Evolutionary conservation across 176 grass and related monocot genomes (phyloP).

Genomic region (Cenchrus fungigraminus): DNA sequence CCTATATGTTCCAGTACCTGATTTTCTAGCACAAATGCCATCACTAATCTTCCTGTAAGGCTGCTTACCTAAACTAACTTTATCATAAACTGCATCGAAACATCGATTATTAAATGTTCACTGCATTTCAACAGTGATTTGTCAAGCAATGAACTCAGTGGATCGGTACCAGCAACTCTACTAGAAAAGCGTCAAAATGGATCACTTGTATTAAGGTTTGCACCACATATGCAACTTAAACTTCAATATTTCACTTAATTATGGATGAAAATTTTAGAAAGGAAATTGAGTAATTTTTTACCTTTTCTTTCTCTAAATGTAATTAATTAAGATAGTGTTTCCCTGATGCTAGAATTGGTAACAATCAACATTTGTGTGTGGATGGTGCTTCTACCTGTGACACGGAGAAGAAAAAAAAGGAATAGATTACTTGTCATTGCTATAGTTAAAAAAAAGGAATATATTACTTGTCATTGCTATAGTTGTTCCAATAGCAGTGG

Average conservation of each 20-base stretch:
- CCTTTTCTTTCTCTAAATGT: background rate
- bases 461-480: slow-evolving; percentile 3
- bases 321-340: background rate
- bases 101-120: background rate
- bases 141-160: slow-evolving; percentile 60
- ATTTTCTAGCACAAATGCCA: slow-evolving; percentile 59
- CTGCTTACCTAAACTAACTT: background rate
- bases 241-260: background rate
- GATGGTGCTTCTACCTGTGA: slow-evolving; percentile 23
- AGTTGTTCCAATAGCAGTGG: background rate
- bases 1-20: slow-evolving; percentile 62
- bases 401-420: background rate
- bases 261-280: background rate
- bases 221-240: background rate
- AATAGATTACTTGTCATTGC: slow-evolving; percentile 43
- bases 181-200: slow-evolving; percentile 46
- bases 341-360: slow-evolving; percentile 35
- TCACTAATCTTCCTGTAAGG: slow-evolving; percentile 60
- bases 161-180: slow-evolving; percentile 51
- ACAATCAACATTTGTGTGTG: slow-evolving; percentile 45
- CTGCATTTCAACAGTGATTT: slow-evolving; percentile 54
- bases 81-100: background rate
- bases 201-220: slow-evolving; percentile 62
- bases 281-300: too few species aligned
- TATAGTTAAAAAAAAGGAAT: background rate